phyloP scores from a whole-genome alignment of 2,329 filamentous ascomycete genomes.

The Curvularia verruculosa region DNA sequence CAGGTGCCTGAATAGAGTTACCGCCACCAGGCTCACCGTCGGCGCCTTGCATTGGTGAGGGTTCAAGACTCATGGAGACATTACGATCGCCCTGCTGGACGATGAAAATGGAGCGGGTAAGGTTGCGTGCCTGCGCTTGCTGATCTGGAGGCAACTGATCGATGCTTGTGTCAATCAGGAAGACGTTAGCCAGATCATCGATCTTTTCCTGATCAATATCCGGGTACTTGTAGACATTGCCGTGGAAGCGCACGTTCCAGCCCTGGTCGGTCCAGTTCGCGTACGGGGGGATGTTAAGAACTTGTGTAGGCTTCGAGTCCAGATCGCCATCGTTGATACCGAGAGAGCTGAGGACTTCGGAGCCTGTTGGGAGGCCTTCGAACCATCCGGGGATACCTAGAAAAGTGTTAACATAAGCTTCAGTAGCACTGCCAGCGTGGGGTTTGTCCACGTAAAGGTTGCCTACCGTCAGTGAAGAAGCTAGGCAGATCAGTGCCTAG shows the following conservation, averaged over 20 bases:
- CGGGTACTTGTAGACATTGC: conserved; percentile 82
- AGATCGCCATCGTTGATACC: conserved; percentile 65
- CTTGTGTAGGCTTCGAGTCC: conserved; percentile 69
- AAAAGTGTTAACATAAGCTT: conserved; percentile 28
- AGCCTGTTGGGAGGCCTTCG: conserved; percentile 65
- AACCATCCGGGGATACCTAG: conserved; percentile 69
- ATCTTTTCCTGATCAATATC: conserved; percentile 69
- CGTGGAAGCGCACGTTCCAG: conserved; percentile 78
- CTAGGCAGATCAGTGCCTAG: conserved; percentile 45
- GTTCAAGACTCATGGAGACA: conserved; percentile 68
- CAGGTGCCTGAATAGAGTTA: conserved; percentile 59
- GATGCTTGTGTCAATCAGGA: conserved; percentile 70
- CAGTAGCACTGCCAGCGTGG: conserved; percentile 10
- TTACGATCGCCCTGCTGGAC: conserved; percentile 71
- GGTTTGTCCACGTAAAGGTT: conserved; percentile 2
- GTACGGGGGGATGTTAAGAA: conserved; percentile 69
- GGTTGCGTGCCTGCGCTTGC: conserved; percentile 72
- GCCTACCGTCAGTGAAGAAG: conserved; percentile 47
- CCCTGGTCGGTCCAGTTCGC: conserved; percentile 80
- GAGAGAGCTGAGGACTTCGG: conserved; percentile 66
- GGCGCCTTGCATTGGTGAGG: conserved; percentile 63
- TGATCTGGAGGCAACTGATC: conserved; percentile 63
- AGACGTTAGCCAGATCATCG: conserved; percentile 71
- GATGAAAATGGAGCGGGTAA: conserved; percentile 76
- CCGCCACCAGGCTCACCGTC: conserved; percentile 57